Percentiles rank a stretch among this genome's conserved stretches.
Evolutionary conservation across 148 eudicot species (phyloP).

Genomic region (Dianthus caryophyllus): DNA sequence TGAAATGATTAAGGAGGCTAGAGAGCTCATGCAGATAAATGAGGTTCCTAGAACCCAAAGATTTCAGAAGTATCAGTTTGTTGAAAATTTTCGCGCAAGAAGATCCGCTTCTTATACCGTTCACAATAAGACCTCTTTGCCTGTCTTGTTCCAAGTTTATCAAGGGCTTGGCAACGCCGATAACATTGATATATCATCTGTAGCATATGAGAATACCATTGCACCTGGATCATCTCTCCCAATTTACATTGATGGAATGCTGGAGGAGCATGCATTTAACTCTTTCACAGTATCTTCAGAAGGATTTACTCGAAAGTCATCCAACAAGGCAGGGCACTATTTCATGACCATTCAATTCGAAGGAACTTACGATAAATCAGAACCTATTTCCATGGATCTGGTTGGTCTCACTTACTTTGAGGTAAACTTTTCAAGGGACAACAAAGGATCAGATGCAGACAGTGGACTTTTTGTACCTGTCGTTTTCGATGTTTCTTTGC

Average conservation of each 20-base stretch:
- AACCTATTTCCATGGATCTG: conserved; percentile 91
- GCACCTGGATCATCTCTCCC: conserved; percentile 68
- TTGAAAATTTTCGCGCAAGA: conserved; percentile 41
- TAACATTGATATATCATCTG: conserved; percentile 38
- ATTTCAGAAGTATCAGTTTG: conserved; percentile 37
- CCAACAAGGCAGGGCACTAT: conserved; percentile 56
- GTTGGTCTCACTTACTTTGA: conserved; percentile 87
- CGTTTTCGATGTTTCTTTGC: conserved; percentile 85
- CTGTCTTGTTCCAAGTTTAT: conserved; percentile 56
- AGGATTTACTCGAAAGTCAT: conserved; percentile 50
- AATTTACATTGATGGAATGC: conserved; percentile 59
- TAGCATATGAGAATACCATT: conserved; percentile 37
- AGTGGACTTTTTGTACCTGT: conserved; percentile 80
- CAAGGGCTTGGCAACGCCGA: conserved; percentile 48
- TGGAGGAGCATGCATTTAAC: conserved; percentile 57
- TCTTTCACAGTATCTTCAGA: conserved; percentile 56
- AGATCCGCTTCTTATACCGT: conserved; percentile 82
- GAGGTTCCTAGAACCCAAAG: conserved; percentile 41
- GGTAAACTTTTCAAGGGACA: conserved; percentile 73
- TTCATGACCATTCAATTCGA: conserved; percentile 73
- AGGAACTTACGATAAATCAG: conserved; percentile 66
- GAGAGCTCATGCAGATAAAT: conserved; percentile 35
- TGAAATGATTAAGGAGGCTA: conserved; percentile 70
- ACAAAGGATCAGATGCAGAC: conserved; percentile 29
- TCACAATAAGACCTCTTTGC: conserved; percentile 77